Percentiles rank a stretch among this genome's conserved stretches.
Conservation (phyloP, 139 green algal species). For the Closterium sp. region DNA sequence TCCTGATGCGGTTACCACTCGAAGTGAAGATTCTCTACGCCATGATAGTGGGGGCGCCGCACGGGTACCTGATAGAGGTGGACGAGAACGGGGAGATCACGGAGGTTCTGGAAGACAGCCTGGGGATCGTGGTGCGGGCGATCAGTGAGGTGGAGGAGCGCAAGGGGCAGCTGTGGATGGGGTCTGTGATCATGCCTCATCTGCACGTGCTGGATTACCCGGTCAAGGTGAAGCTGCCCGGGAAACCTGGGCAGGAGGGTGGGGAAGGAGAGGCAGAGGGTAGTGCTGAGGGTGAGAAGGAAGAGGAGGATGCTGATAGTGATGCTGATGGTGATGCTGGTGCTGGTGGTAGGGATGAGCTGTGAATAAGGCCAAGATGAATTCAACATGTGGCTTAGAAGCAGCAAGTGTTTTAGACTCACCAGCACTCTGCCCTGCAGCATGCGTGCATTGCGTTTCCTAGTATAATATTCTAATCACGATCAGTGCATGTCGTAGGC, state of each 20-base stretch:
- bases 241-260: neutral
- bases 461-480: no score
- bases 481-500: no score
- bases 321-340: neutral
- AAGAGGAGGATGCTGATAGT: neutral
- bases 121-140: neutral
- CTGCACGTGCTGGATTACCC: neutral
- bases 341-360: neutral
- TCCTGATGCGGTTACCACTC: neutral
- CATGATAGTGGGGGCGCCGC: neutral
- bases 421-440: no score
- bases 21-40: neutral
- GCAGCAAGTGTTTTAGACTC: no score
- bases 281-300: neutral
- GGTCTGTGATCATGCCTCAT: constrained; percentile 29
- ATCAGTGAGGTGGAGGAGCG: constrained; percentile 36
- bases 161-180: constrained; percentile 18
- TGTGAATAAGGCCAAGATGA: neutral
- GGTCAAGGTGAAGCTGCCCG: neutral
- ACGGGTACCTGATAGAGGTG: constrained; percentile 21
- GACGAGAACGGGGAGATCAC: constrained; percentile 27
- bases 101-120: constrained; percentile 28
- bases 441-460: no score
- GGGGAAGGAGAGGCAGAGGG: neutral
- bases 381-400: no score